Conservation (phyloP, 2,329 filamentous ascomycete species). For the Dactylellina cionopaga region DNA sequence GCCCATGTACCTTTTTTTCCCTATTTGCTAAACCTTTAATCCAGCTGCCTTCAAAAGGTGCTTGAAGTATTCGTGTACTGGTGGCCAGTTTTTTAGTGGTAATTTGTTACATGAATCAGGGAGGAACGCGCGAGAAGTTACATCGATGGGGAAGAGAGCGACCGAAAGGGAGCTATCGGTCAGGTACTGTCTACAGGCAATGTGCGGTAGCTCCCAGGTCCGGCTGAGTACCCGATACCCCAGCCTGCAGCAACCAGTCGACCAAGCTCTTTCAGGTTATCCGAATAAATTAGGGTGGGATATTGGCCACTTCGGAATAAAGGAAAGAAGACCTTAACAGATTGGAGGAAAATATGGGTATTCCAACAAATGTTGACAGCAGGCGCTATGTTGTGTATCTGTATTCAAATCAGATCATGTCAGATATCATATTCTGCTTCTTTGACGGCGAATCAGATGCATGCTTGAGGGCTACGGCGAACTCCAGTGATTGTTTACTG, state of each 20-base stretch:
- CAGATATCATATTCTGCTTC: no score
- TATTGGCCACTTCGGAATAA: slow-evolving; percentile 17
- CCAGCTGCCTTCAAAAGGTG: no score
- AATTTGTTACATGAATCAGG: slow-evolving; percentile 17
- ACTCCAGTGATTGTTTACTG: neutral
- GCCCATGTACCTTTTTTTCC: no score
- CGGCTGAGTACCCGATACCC: slow-evolving; percentile 44
- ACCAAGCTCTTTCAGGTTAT: slow-evolving; percentile 28
- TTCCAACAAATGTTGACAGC: no score
- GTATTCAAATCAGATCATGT: no score
- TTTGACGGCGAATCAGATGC: neutral
- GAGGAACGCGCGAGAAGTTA: slow-evolving; percentile 1
- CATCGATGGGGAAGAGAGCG: no score
- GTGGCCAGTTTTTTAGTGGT: neutral
- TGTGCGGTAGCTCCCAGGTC: slow-evolving; percentile 23
- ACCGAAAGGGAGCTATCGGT: no score
- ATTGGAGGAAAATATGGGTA: no score
- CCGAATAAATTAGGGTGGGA: neutral
- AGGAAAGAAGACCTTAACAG: no score
- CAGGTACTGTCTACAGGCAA: slow-evolving; percentile 25
- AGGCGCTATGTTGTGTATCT: neutral
- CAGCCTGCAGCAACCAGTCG: slow-evolving; percentile 6
- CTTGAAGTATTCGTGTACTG: neutral
- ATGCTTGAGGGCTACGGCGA: neutral
- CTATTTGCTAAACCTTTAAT: no score